A percentile compares a stretch with the other conserved stretches of the same genome.
Conservation (phyloP, 805 yeast genomes). For the Candida corydali region DNA sequence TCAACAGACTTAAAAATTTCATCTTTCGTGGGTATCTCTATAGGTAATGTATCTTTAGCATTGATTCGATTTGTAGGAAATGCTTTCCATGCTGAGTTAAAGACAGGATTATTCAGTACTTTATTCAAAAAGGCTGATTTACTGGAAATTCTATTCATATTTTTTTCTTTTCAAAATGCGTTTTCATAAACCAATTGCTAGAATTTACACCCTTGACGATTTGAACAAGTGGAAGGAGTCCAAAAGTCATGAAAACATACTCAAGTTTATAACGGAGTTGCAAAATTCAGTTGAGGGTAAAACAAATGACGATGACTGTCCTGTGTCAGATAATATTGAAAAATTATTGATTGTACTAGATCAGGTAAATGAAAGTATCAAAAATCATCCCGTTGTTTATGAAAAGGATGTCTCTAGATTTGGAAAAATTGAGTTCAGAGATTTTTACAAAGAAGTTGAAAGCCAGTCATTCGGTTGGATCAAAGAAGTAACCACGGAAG, state of each 20-base stretch:
- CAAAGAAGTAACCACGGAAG: slow-evolving; percentile 15
- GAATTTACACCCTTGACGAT: slow-evolving; percentile 58
- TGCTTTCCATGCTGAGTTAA: slow-evolving; percentile 14
- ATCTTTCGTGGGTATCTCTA: slow-evolving; percentile 20
- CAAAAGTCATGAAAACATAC: slow-evolving; percentile 44
- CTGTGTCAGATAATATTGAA: slow-evolving; percentile 28
- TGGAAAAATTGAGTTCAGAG: slow-evolving; percentile 86
- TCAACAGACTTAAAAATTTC: slow-evolving; percentile 24
- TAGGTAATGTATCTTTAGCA: slow-evolving; percentile 29
- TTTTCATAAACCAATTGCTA: slow-evolving; percentile 18
- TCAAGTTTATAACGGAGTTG: slow-evolving; percentile 52
- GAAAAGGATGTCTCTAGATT: slow-evolving; percentile 70
- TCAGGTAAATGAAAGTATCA: slow-evolving; percentile 42
- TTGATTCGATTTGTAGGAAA: slow-evolving; percentile 16
- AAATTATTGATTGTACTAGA: slow-evolving; percentile 38
- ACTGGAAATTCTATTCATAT: slow-evolving; percentile 1
- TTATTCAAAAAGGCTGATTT: slow-evolving; percentile 6
- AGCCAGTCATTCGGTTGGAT: slow-evolving; percentile 12
- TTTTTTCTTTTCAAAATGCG: not conserved
- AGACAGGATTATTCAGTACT: slow-evolving; percentile 12
- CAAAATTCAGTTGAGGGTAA: slow-evolving; percentile 66
- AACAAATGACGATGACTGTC: slow-evolving; percentile 44
- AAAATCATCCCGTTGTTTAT: slow-evolving; percentile 60
- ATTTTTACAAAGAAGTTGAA: slow-evolving; percentile 67
- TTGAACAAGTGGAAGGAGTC: slow-evolving; percentile 56